Conservation (phyloP, 2,329 filamentous ascomycete species). For the Colletotrichum cuscutae region DNA sequence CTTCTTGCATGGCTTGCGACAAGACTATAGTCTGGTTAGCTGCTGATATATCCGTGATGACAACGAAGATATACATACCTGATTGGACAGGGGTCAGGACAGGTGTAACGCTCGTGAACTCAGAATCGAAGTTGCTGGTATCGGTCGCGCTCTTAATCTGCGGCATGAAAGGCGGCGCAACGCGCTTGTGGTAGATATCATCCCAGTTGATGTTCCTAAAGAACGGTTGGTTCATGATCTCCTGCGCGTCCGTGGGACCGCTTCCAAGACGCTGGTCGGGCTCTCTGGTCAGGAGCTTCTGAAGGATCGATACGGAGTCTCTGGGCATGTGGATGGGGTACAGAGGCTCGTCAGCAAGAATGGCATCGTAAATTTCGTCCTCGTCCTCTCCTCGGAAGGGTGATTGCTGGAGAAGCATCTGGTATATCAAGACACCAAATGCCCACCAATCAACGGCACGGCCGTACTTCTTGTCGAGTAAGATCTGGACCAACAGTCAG, state of each 20-base stretch:
- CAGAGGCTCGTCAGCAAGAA: constrained; percentile 94
- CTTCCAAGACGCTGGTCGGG: constrained; percentile 93
- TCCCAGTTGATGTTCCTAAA: constrained; percentile 99
- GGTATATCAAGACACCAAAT: constrained; percentile 98
- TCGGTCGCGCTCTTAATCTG: constrained; percentile 92
- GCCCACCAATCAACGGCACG: constrained; percentile 99
- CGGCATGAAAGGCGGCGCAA: constrained; percentile 89
- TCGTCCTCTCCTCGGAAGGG: constrained; percentile 99
- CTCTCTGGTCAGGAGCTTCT: constrained; percentile 96
- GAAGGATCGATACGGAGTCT: constrained; percentile 95
- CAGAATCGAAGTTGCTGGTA: constrained; percentile 99
- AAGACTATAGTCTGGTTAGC: constrained; percentile 69
- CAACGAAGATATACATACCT: constrained; percentile 68
- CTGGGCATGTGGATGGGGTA: constrained; percentile 99
- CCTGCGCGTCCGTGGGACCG: constrained; percentile 95
- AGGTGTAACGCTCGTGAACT: constrained; percentile 98
- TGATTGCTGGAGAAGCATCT: constrained; percentile 99
- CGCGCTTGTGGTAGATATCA: constrained; percentile 95
- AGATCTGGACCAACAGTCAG: constrained; percentile 70
- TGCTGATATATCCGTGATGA: background rate
- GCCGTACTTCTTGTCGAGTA: constrained; percentile 98
- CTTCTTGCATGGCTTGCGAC: constrained; percentile 98
- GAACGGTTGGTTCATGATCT: constrained; percentile 99
- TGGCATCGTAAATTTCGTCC: constrained; percentile 99
- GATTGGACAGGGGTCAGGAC: constrained; percentile 97